Percentiles rank a stretch among this genome's conserved stretches.
These are phyloP conservation scores for Tuber indicum DNA, from an alignment of 495 filamentous ascomycete genomes.

Conservation along the genomic window DNA sequence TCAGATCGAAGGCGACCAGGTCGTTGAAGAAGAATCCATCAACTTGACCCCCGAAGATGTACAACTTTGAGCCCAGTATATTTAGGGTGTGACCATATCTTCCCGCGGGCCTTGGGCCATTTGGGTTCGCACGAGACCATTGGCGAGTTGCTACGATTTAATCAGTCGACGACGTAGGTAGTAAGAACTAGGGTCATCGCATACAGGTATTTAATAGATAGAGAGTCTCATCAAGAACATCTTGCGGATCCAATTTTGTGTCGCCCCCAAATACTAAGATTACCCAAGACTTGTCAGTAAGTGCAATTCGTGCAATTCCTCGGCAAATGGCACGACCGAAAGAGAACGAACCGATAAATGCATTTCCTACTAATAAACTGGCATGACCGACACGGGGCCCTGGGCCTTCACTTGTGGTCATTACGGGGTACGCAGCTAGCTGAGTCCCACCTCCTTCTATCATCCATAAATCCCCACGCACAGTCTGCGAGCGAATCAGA, in stretches of 20 bases:
- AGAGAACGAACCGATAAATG: slow-evolving; percentile 64
- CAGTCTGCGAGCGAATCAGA: slow-evolving; percentile 83
- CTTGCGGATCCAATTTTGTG: slow-evolving; percentile 89
- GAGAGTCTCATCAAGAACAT: slow-evolving; percentile 86
- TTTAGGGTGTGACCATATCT: slow-evolving; percentile 96
- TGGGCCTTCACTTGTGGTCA: slow-evolving; percentile 86
- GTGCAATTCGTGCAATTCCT: neutral
- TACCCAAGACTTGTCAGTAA: slow-evolving; percentile 11
- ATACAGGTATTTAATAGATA: slow-evolving; percentile 97
- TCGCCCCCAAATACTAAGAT: slow-evolving; percentile 80
- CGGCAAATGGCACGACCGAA: neutral
- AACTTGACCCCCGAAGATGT: slow-evolving; percentile 95
- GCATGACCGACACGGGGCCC: slow-evolving; percentile 94
- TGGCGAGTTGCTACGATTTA: slow-evolving; percentile 72
- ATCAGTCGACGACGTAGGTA: neutral
- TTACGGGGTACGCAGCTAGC: slow-evolving; percentile 83
- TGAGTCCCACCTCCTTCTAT: slow-evolving; percentile 78
- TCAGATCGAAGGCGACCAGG: slow-evolving; percentile 91
- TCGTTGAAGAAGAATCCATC: slow-evolving; percentile 98
- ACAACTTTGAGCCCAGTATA: slow-evolving; percentile 91
- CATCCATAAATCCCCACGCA: slow-evolving; percentile 97
- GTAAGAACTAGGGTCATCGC: slow-evolving; percentile 39
- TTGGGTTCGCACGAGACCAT: slow-evolving; percentile 89
- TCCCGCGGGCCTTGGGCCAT: slow-evolving; percentile 73
- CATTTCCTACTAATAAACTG: slow-evolving; percentile 91